Evolutionary conservation across 306 rosid genomes (phyloP), one percentile per base, ranked within the genome.

Genomic region (Urtica urens): DNA sequence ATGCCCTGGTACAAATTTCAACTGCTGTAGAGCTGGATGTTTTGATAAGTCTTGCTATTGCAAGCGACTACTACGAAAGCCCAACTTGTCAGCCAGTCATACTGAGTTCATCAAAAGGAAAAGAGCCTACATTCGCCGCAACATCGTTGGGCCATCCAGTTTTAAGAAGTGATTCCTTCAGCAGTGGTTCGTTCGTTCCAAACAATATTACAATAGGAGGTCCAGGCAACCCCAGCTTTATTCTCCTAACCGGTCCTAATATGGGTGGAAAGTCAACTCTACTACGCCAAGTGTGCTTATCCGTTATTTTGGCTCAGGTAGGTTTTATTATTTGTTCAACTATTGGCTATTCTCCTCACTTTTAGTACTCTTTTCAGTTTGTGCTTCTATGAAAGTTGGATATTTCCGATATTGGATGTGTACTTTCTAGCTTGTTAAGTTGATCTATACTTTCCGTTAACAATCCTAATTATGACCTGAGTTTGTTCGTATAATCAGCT

Each of bases 181-280:
- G 85, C 55, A 82, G 73, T 73, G 79, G 93, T 37, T 24, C 83
- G 23, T 90, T 90, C 77, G 94, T 82, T 23, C 82, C 94, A 53
- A 85, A 90, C 35, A 79, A 85, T 49, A 35, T 90, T 61, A 63
- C 59, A 5, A 68, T 90, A 46, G 94, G 99, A 66, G 95, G 99
- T 60, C 58, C 92, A 55, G 63, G 57, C 53, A 66, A 62, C 61
- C 72, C 96, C 38, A 75, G 66, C 72, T 81, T 85, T 56, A 68
- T 79, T 58, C 94, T 90, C 59, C 79, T 90, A 34, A 90, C 95
- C 35, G 99, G 95, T 63, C 99, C 99, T 38, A 90, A 90, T 70
- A 85, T 90, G 99, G 99, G 99, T 71, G 99, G 99, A 58, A 90
- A 85, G 76, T 85, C 99, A 37, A 90, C 99, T 23, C 83, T 90